Evolutionary conservation across 2,329 filamentous ascomycete species (phyloP), one percentile per base, ranked within the genome.

Genomic region (Harringtonia lauricola): DNA sequence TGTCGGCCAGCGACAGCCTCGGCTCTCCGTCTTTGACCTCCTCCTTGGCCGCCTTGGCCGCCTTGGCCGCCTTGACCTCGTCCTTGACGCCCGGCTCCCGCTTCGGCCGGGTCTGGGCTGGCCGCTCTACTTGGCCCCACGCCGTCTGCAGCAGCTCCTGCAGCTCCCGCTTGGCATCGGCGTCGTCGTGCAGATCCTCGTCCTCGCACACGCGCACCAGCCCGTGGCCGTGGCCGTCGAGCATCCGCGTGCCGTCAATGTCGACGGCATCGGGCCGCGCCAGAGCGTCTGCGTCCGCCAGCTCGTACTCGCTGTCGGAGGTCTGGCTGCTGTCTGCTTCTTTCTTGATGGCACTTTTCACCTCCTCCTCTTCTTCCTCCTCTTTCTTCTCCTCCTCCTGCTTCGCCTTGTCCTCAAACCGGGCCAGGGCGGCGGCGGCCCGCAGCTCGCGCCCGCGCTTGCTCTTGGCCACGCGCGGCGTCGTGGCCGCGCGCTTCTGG

Each of bases 141-240:
- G 61, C 63, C 17, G 65, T 66, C 42, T 71, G 71, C 28, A 52
- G 41, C 44, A 92, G 64, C 58, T 94, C 86, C 14, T 71, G 67
- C 52, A 86, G 64, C 60, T 94, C 83, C 26, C 72, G 68, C 54
- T 72, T 67, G 3, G 67, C 71, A 52, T 77, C 67, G 17, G 68
- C 64, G 43, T 82, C 77, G 43, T 81, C 78, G 31, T 74, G 69
- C 3, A 54, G 54, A 31, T 70, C 56, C 68, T 86, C 82, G 36
- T 83, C 81, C 48, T 81, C 81, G 56, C 86, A 92, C 1, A 92
- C 77, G 52, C 76, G 83, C 48, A 90, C 65, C 69, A 94, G 70
- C 13, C 74, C 72, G 18, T 72, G 68, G 0, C 83, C 86, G 42
- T 82, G 74, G 9, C 67, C 65, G 55, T 89, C 85, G 19, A 81